These are phyloP conservation scores for Hypoxylon lienhwacheense DNA, from an alignment of 495 filamentous ascomycete genomes.

Conservation along the genomic window DNA sequence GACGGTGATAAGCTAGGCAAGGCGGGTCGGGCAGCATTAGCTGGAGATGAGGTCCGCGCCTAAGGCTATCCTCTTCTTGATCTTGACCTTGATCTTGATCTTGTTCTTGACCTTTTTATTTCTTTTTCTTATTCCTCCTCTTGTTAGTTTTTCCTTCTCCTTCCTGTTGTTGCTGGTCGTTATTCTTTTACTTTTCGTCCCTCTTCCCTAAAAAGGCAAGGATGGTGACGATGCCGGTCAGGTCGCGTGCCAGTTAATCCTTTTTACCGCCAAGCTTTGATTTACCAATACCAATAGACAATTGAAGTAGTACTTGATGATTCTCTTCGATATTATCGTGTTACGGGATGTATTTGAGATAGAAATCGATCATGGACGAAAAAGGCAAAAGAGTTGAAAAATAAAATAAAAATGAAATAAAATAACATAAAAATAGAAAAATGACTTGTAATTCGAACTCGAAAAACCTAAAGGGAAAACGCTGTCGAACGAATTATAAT, in stretches of 20 bases:
- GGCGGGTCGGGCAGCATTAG: constrained; percentile 11
- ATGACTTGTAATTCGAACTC: constrained; percentile 38
- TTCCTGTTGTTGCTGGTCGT: background rate
- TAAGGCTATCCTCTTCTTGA: too few relatives aligned
- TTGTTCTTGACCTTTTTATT: background rate
- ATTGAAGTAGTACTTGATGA: constrained; percentile 22
- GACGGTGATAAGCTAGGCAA: constrained; percentile 10
- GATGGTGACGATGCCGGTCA: background rate
- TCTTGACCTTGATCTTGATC: too few relatives aligned
- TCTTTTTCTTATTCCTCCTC: background rate
- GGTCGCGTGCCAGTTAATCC: constrained; percentile 10
- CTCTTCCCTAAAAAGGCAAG: background rate
- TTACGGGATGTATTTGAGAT: too few relatives aligned
- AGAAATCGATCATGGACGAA: too few relatives aligned
- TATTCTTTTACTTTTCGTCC: background rate
- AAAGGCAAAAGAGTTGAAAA: too few relatives aligned
- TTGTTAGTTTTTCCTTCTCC: background rate
- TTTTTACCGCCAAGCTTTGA: constrained; percentile 29
- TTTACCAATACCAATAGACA: background rate
- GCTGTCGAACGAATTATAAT: constrained; percentile 34
- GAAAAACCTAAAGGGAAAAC: constrained; percentile 25
- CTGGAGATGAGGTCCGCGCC: constrained; percentile 14
- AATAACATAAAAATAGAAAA: constrained; percentile 23
- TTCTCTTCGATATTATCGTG: constrained; percentile 1
- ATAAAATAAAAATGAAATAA: too few relatives aligned